Percentiles rank a stretch among this genome's conserved stretches.
These are phyloP conservation scores for Fomitopsis serialis DNA, from an alignment of 768 basidiomycete genomes.

Conservation along the genomic window DNA sequence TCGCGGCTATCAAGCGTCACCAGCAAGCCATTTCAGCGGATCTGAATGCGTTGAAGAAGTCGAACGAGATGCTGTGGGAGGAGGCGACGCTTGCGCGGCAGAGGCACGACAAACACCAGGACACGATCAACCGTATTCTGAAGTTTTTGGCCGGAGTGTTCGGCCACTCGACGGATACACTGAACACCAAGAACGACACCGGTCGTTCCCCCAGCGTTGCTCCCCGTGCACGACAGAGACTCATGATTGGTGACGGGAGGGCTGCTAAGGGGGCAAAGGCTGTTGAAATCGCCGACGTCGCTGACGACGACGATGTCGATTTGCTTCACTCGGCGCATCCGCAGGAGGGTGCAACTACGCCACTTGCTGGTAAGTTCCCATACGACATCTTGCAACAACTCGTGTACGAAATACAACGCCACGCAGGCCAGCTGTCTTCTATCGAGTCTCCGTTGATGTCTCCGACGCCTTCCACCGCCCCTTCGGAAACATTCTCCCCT, in stretches of 20 bases:
- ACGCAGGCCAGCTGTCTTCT: conserved; percentile 35
- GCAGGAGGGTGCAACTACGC: conserved; percentile 1
- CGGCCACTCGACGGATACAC: conserved; percentile 38
- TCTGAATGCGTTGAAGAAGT: conserved; percentile 80
- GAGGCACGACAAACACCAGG: conserved; percentile 87
- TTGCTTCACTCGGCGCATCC: not conserved
- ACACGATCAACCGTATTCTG: conserved; percentile 93
- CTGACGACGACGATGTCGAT: conserved; percentile 35
- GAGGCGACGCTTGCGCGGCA: conserved; percentile 77
- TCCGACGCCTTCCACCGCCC: conserved; percentile 22
- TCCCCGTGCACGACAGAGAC: conserved; percentile 43
- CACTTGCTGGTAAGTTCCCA: conserved; percentile 11
- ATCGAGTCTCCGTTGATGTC: conserved; percentile 37
- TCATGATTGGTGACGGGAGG: conserved; percentile 62
- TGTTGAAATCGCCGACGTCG: conserved; percentile 30
- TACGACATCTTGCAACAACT: not conserved
- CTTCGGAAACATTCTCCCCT: conserved; percentile 26
- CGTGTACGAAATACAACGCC: not conserved
- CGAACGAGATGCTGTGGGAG: conserved; percentile 90
- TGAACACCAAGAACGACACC: conserved; percentile 32
- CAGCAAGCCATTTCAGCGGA: conserved; percentile 90
- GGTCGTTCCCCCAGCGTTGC: conserved; percentile 35
- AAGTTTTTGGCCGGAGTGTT: conserved; percentile 94
- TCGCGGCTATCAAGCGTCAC: conserved; percentile 84
- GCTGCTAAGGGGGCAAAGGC: conserved; percentile 30